Evolutionary conservation across 176 grass and related monocot species (phyloP).

Genomic region (Metroxylon sagu): DNA sequence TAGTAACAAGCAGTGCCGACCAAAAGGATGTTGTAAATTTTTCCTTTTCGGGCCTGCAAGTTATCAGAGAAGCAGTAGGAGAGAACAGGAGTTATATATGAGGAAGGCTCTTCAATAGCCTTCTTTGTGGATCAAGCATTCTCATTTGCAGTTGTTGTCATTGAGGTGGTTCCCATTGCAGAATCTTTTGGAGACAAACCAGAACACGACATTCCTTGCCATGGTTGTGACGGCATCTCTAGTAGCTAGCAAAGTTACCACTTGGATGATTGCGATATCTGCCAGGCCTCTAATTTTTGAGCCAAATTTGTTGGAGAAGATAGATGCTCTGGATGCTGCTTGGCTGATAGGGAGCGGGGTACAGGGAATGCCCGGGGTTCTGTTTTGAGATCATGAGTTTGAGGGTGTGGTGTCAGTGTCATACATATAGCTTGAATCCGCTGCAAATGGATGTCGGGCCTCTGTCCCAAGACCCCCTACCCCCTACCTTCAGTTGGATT

Average conservation of each 20-base stretch:
- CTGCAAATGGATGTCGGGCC: slow-evolving; percentile 48
- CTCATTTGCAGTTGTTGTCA: slow-evolving; percentile 56
- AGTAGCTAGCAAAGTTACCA: slow-evolving; percentile 48
- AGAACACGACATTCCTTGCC: slow-evolving; percentile 48
- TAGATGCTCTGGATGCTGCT: slow-evolving; percentile 61
- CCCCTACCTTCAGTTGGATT: slow-evolving; percentile 54
- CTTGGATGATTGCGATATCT: slow-evolving; percentile 52
- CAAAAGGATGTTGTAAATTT: background rate
- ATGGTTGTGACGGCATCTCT: slow-evolving; percentile 29
- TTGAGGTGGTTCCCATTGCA: slow-evolving; percentile 66
- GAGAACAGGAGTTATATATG: slow-evolving; percentile 48
- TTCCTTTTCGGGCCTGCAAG: slow-evolving; percentile 57
- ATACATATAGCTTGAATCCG: slow-evolving; percentile 36
- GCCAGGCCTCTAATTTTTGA: slow-evolving; percentile 65
- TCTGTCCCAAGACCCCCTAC: slow-evolving; percentile 35
- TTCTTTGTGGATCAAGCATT: slow-evolving; percentile 34
- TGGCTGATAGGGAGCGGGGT: slow-evolving; percentile 78
- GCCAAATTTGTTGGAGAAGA: slow-evolving; percentile 35
- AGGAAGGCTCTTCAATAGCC: slow-evolving; percentile 43
- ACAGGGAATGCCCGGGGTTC: slow-evolving; percentile 46
- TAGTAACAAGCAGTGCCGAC: too few relatives aligned
- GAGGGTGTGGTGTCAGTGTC: slow-evolving; percentile 56
- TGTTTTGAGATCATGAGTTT: slow-evolving; percentile 80
- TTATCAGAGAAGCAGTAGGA: slow-evolving; percentile 37
- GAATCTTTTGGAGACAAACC: slow-evolving; percentile 60